Conservation (phyloP, 768 basidiomycete genomes). For the Guyanaporus albipodus region DNA sequence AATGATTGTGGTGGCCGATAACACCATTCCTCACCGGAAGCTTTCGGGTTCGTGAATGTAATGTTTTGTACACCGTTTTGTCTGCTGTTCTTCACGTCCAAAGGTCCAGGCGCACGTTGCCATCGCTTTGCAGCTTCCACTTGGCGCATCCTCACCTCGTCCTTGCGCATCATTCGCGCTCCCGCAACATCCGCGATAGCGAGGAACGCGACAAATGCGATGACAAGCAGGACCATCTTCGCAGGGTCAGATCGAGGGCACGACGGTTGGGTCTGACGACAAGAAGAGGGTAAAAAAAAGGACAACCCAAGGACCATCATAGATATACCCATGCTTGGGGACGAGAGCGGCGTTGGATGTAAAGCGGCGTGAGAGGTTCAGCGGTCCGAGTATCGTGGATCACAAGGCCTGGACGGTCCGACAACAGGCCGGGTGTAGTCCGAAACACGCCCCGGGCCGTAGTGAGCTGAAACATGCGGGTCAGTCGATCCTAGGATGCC, state of each 20-base stretch:
- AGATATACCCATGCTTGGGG: neutral
- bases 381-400: neutral
- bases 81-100: constrained; percentile 1
- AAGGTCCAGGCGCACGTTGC: constrained; percentile 9
- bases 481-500: too few relatives aligned
- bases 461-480: neutral
- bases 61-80: constrained; percentile 51
- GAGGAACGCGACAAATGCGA: constrained; percentile 9
- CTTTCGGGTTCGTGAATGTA: constrained; percentile 64
- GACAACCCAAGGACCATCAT: neutral
- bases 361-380: neutral
- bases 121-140: constrained; percentile 45
- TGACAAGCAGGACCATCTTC: constrained; percentile 13
- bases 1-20: neutral
- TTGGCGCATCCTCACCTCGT: constrained; percentile 44
- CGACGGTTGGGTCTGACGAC: neutral
- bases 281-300: neutral
- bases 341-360: too few relatives aligned
- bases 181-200: neutral
- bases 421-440: neutral
- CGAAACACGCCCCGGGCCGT: neutral
- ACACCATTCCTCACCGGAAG: constrained; percentile 42
- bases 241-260: neutral
- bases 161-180: constrained; percentile 32
- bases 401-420: neutral